Base-by-base conservation (phyloP, 1,284 basidiomycete genomes). In the Naganishia albida region DNA sequence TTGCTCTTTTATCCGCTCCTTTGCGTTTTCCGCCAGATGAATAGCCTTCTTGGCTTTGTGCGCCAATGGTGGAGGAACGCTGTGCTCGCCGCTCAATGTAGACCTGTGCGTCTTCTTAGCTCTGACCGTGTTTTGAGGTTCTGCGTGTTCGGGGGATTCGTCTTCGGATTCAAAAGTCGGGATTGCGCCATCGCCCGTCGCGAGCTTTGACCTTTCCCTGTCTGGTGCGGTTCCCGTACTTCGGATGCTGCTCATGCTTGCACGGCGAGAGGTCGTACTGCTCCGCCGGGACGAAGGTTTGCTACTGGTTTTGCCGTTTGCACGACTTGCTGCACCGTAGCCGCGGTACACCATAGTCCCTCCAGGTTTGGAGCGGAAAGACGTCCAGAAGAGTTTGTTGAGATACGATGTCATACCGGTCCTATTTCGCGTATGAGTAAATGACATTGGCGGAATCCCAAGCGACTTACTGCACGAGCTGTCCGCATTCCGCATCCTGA, bases 261-360 rank as follows among this genome's bases (percentile, higher is more conserved):
- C 72, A 18, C 72, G 67, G 7, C 73, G 68, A 1, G 74, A 73
- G 26, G 23, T 64, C n/a, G 59, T 48, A 23, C 65, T 63, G 23
- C 54, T 62, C 34, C 65, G 55, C 28, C 65, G 34, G 18, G 62
- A 66, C 7, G 65, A 53, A 18, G 52, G n/a, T 46, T 62, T 65
- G 38, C 66, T 68, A 38, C 70, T 68, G 10, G 6, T 34, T 34
- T 72, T 70, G 6, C 71, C 71, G 2, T 70, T 66, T 8, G 76
- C 76, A 0, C 70, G 66, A 0, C 71, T 59, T 2, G 81, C 81
- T 0, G 80, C 75, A 10, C 72, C 70, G 63, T 78, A 82, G 0
- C 82, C 82, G 49, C 82, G 77, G 67, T 82, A 82, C 3, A 82
- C 74, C 53, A 77, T 74, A 1, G 76, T 80, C 2, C 79, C 80